Evolutionary conservation across 2,329 filamentous ascomycete genomes (phyloP), one percentile per base, ranked within the genome.

Genomic region (Colletotrichum orbiculare): DNA sequence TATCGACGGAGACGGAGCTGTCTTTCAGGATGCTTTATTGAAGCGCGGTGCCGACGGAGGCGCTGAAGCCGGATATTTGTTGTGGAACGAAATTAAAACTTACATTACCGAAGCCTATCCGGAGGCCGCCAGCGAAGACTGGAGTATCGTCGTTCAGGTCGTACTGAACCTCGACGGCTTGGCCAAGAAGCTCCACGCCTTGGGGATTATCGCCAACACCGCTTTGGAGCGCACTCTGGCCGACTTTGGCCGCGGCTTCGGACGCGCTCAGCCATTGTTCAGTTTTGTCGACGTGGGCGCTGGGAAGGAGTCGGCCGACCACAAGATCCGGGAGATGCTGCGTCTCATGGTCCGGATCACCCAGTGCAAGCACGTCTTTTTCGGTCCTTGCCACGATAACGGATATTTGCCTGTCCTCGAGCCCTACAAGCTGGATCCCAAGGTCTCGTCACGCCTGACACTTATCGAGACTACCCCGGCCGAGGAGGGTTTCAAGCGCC

Each of bases 1-100:
- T 47, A 72, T 78, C 17, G 76, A 78, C 34, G 76, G 76, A 13
- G 76, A 78, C 38, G 76, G 76, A 2, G 75, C 74, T 11, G 65
- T 76, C 15, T 78, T 78, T 48, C 69, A 70, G 17, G 75, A 77
- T 11, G 71, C 74, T 4, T 69, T 76, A 37, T 72, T 77, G 33
- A 68, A 66, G 25, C 66, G 59, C 8, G 75, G 76, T 12, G 72
- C 73, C 11, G 72, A 76, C 9, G 76, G 76, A 34, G 76, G 76
- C 48, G 68, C 69, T 8, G 67, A 72, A 10, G 76, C 76, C 12
- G 76, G 75, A 4, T 72, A 75, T 35, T 67, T 73, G 10, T 70
- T 75, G 3, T 58, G 67, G 17, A 66, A 52, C 8, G 68, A 72
- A 52, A 69, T 75, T 38, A 73, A 68, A 39, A 66, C 67, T 5